phyloP scores from a whole-genome alignment of 495 filamentous ascomycete species.

The Halenospora varia region DNA sequence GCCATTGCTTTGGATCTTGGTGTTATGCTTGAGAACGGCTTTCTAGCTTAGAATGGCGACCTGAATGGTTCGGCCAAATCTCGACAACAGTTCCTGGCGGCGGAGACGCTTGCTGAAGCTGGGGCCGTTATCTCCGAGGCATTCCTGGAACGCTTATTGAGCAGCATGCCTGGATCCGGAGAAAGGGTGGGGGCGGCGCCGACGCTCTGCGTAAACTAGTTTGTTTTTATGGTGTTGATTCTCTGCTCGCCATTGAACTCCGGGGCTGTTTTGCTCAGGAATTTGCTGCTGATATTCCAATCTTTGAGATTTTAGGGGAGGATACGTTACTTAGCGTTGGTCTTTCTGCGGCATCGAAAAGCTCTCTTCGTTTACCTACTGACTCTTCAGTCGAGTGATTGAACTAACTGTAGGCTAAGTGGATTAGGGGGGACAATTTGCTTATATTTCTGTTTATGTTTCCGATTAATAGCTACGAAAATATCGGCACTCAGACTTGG shows the following conservation, averaged over 20 bases:
- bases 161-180: not conserved
- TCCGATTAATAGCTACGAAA: too few relatives aligned
- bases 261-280: conserved; percentile 23
- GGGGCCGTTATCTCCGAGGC: not conserved
- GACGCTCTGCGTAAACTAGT: not conserved
- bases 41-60: not conserved
- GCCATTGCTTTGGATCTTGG: conserved; percentile 49
- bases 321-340: not conserved
- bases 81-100: not conserved
- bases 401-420: too few relatives aligned
- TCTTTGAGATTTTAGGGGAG: not conserved
- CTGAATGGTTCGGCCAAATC: not conserved
- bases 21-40: conserved; percentile 31
- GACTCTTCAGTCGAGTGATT: not conserved
- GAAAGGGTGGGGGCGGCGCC: not conserved
- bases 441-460: too few relatives aligned
- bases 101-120: not conserved
- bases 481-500: too few relatives aligned
- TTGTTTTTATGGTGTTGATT: conserved; percentile 26
- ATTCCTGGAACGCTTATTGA: not conserved
- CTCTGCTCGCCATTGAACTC: conserved; percentile 34
- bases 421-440: too few relatives aligned
- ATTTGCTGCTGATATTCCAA: not conserved
- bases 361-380: not conserved
- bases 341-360: not conserved